Evolutionary conservation across 140 eudicot species (phyloP).

Genomic region (Oenanthe javanica): DNA sequence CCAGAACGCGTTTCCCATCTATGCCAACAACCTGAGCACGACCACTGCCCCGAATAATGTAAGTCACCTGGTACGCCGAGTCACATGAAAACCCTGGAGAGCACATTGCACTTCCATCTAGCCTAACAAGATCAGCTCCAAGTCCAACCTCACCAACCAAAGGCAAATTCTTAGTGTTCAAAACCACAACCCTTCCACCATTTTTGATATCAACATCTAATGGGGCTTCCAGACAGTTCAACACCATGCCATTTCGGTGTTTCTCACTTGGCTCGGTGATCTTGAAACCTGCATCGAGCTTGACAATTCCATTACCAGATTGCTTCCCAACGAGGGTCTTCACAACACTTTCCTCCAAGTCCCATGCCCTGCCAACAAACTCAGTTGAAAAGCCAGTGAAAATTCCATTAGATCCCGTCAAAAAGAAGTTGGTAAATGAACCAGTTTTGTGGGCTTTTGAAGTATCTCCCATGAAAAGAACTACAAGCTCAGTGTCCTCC

Average conservation of each 20-base stretch:
- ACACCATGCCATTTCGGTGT: conserved; percentile 27
- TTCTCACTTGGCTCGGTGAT: conserved; percentile 33
- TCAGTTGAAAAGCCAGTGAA: conserved; percentile 23
- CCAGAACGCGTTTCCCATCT: conserved; percentile 16
- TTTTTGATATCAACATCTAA: conserved; percentile 28
- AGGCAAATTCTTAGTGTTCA: conserved; percentile 39
- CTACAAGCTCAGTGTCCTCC: conserved; percentile 9
- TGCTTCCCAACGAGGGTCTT: conserved; percentile 5
- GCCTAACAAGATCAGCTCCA: conserved; percentile 35
- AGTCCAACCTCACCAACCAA: conserved; percentile 27
- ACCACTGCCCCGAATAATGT: conserved; percentile 10
- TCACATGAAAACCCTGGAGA: conserved; percentile 11
- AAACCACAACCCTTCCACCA: conserved; percentile 36
- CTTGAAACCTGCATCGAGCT: conserved; percentile 21
- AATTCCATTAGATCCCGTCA: conserved; percentile 30
- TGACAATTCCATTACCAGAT: conserved; percentile 15
- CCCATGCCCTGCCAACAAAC: conserved; percentile 14
- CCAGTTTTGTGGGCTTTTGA: conserved; percentile 32
- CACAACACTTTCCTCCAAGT: conserved; percentile 9
- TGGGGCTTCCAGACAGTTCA: conserved; percentile 26
- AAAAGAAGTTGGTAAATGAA: conserved; percentile 27
- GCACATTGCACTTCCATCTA: conserved; percentile 25
- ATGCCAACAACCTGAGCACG: conserved; percentile 14
- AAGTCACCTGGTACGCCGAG: conserved; percentile 10
- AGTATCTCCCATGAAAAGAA: conserved; percentile 27